Base-by-base conservation (phyloP, 2,329 filamentous ascomycete species). In the Ceratocystis alfenasii region DNA sequence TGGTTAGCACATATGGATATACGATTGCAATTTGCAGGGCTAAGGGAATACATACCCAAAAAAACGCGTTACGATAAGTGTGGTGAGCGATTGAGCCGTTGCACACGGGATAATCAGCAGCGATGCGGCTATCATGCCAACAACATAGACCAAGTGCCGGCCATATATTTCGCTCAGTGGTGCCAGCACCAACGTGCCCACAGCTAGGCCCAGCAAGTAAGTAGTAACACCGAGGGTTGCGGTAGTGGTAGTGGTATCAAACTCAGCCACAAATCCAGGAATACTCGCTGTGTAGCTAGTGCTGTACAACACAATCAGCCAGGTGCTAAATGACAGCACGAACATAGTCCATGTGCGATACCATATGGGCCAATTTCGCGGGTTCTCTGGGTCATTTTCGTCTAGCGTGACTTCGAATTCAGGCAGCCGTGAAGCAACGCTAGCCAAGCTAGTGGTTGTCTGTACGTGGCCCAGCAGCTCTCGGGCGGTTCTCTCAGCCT, bases 251-350 rank as follows among this genome's bases (percentile, higher is more conserved):
- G 77, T 72, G 20, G 84, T 78, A 46, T 79, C 75, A 70, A 90
- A 93, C 63, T 89, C 86, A 15, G 78, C 73, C 71, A 84, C 83
- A 74, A 95, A 83, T 0, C 87, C 86, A 0, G 83, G 81, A 44
- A 88, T 83, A 2, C 85, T 86, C 0, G 86, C 83, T 0, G 89
- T 90, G 73, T 94, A 95, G 63, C 83, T 86, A 0, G 90, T 94
- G 60, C 86, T 90, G 72, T 91, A 90, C 59, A 90, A 73, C 17
- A 90, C 86, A n/a, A 79, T 73, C 22, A 78, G 74, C 79, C 78
- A 80, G 1, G 77, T 77, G 5, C 76, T 76, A 66, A 76, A 78
- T 44, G 78, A 78, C 62, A 80, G 74, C 68, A 71, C 78, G 75
- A 76, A 74, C 63, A 79, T 73, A 64, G 74, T 73, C 75, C 76